Conservation (phyloP, 2,329 filamentous ascomycete genomes). For the Fusarium sp. region DNA sequence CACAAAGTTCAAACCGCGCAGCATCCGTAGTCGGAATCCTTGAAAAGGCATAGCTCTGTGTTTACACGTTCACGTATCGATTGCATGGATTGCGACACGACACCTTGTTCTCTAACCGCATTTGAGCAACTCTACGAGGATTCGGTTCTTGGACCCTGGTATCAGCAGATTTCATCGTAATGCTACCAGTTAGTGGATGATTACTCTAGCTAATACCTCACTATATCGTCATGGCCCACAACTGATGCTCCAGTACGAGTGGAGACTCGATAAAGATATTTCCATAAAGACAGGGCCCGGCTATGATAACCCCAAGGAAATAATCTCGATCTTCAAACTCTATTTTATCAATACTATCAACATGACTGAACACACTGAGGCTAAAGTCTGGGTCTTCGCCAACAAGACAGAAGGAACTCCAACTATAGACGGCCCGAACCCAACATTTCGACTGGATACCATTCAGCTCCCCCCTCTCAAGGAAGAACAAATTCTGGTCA, state of each 20-base stretch:
- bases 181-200: background rate
- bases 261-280: background rate
- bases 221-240: background rate
- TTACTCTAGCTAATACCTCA: background rate
- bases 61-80: accelerated
- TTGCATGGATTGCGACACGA: background rate
- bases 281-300: background rate
- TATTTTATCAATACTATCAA: background rate
- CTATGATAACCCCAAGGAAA: background rate
- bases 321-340: background rate
- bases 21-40: background rate
- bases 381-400: conserved; percentile 10
- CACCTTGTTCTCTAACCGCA: background rate
- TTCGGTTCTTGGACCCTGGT: accelerated
- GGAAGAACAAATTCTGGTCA: conserved; percentile 10
- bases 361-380: background rate
- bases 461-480: background rate
- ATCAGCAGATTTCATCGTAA: background rate
- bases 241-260: background rate
- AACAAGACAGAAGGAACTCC: conserved; percentile 8
- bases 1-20: accelerated
- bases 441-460: background rate
- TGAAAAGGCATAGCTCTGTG: background rate
- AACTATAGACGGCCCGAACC: background rate
- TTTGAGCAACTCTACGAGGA: background rate